A percentile compares a stretch with the other conserved stretches of the same genome.
Evolutionary conservation across 345 rosid species (phyloP).

Genomic region (Laguncularia racemosa): DNA sequence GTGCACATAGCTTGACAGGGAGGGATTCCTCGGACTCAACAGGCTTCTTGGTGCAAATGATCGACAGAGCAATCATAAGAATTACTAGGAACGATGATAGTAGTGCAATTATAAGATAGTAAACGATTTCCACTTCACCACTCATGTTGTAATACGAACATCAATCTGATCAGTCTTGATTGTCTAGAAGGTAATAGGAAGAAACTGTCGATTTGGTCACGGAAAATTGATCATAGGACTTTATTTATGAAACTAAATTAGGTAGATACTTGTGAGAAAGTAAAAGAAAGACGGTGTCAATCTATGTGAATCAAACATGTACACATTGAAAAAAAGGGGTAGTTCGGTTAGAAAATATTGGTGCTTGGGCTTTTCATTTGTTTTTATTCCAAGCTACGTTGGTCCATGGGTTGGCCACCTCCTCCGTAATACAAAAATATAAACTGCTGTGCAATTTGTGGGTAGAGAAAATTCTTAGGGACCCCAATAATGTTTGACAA

Average conservation of each 20-base stretch:
- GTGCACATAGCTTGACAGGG: slow-evolving; percentile 26
- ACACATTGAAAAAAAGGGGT: slow-evolving; percentile 17
- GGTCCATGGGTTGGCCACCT: slow-evolving; percentile 15
- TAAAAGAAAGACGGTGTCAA: too few relatives aligned
- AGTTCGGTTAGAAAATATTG: slow-evolving; percentile 8
- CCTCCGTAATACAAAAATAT: not conserved
- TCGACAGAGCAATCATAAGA: slow-evolving; percentile 34
- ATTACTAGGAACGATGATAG: slow-evolving; percentile 32
- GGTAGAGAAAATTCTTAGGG: too few relatives aligned
- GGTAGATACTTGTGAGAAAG: slow-evolving; percentile 4
- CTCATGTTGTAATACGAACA: slow-evolving; percentile 20
- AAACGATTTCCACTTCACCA: slow-evolving; percentile 33
- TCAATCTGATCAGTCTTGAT: not conserved
- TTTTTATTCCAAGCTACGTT: not conserved
- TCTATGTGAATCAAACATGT: not conserved
- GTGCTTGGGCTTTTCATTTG: not conserved
- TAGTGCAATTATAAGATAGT: slow-evolving; percentile 36
- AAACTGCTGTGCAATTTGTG: too few relatives aligned
- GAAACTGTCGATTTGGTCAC: not conserved
- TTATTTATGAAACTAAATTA: slow-evolving; percentile 3
- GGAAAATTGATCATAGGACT: not conserved
- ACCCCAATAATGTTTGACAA: too few relatives aligned
- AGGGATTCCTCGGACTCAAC: slow-evolving; percentile 39
- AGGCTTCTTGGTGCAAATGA: slow-evolving; percentile 50
- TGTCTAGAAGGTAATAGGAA: slow-evolving; percentile 2